A percentile compares a stretch with the other conserved stretches of the same genome.
Conservation (phyloP, 2,329 filamentous ascomycete species). For the Aurifilum marmelostoma region DNA sequence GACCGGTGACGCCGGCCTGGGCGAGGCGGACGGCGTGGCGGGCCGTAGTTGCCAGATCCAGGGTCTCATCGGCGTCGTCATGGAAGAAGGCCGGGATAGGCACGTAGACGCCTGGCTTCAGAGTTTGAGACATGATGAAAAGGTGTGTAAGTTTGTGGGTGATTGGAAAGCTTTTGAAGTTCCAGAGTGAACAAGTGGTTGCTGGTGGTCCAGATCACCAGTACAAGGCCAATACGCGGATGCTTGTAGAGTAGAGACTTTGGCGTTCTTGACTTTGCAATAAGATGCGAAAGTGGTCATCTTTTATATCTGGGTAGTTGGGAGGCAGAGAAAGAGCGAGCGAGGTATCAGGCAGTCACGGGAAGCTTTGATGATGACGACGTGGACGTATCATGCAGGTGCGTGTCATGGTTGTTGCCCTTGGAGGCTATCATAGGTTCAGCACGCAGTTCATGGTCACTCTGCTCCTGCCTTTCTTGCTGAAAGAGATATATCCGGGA, state of each 20-base stretch:
- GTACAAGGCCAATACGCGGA: neutral
- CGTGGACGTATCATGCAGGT: neutral
- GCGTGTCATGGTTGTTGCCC: neutral
- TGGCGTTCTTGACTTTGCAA: neutral
- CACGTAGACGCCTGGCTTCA: conserved; percentile 51
- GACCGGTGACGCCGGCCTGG: conserved; percentile 60
- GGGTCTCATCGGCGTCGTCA: conserved; percentile 48
- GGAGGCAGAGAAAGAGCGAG: neutral
- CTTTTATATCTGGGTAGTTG: neutral
- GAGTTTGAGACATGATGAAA: neutral
- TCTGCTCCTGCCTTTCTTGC: neutral
- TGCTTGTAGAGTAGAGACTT: neutral
- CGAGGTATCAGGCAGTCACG: neutral
- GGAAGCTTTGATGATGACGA: neutral
- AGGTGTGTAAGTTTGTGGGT: neutral
- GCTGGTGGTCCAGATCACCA: neutral
- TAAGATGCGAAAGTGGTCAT: neutral
- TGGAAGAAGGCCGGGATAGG: conserved; percentile 61
- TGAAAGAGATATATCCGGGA: neutral
- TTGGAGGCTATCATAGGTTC: neutral
- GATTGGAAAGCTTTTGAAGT: neutral
- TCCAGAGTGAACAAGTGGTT: neutral
- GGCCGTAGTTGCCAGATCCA: conserved; percentile 54
- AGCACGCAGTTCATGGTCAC: neutral
- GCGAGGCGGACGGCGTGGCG: conserved; percentile 59